Evolutionary conservation across 2,329 filamentous ascomycete species (phyloP).

Genomic region (Aureobasidium sp.): DNA sequence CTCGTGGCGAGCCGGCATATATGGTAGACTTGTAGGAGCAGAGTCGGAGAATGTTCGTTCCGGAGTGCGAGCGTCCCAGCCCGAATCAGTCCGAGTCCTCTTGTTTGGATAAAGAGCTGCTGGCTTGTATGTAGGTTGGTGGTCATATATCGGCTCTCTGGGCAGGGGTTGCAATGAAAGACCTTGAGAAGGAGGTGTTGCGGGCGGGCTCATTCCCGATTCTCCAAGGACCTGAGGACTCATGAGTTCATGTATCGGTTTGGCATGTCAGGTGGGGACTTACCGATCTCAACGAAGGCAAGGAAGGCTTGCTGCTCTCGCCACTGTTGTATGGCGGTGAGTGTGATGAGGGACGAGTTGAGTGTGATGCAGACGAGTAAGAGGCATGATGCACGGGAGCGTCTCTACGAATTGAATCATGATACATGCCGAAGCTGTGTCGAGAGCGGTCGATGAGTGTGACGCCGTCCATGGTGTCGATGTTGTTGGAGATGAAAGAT

Average conservation of each 20-base stretch:
- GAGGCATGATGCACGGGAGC: slow-evolving; percentile 2
- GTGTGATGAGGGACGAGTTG: neutral
- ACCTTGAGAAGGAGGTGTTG: slow-evolving; percentile 25
- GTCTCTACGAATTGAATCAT: slow-evolving; percentile 5
- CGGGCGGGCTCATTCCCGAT: slow-evolving; percentile 25
- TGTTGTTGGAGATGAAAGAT: neutral
- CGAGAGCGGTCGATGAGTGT: slow-evolving; percentile 5
- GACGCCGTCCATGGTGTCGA: slow-evolving; percentile 5
- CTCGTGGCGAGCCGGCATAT: neutral
- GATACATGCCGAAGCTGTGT: slow-evolving; percentile 11
- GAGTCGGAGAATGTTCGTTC: slow-evolving; percentile 1
- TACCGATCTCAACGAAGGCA: slow-evolving; percentile 31
- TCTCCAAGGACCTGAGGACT: slow-evolving; percentile 24
- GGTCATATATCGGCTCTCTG: slow-evolving; percentile 26
- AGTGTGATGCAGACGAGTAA: slow-evolving; percentile 1
- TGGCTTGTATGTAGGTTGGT: slow-evolving; percentile 28
- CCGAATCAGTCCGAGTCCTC: slow-evolving; percentile 25
- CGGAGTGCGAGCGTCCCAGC: slow-evolving; percentile 12
- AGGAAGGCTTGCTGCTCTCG: slow-evolving; percentile 26
- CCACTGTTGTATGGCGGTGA: slow-evolving; percentile 26
- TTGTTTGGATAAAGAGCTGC: slow-evolving; percentile 31
- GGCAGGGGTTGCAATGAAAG: slow-evolving; percentile 24
- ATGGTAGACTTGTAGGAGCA: slow-evolving; percentile 6
- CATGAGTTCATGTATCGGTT: slow-evolving; percentile 13
- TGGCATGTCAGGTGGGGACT: neutral